Evolutionary conservation across 2,329 filamentous ascomycete genomes (phyloP).

Genomic region (Fusarium phyllophilum): DNA sequence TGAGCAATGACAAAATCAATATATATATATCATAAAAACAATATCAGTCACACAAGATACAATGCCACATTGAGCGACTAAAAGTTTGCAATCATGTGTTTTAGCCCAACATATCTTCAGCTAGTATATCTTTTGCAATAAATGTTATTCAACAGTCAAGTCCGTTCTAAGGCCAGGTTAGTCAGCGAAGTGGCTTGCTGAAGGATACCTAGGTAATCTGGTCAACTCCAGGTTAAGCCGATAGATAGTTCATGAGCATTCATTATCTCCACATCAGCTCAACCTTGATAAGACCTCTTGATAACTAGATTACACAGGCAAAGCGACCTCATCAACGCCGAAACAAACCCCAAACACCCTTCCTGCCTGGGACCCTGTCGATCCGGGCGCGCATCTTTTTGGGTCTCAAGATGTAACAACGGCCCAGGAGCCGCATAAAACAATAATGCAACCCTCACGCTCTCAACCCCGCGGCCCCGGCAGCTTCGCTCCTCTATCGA

Average conservation of each 20-base stretch:
- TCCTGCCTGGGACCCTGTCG: not conserved
- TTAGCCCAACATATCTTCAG: not conserved
- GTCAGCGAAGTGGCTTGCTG: slow-evolving; percentile 13
- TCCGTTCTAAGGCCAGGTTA: not conserved
- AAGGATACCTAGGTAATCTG: not conserved
- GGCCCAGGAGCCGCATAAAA: slow-evolving; percentile 39
- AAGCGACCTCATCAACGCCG: not conserved
- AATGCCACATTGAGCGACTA: not conserved
- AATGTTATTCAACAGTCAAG: not conserved
- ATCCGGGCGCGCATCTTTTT: slow-evolving; percentile 7
- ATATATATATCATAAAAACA: not conserved
- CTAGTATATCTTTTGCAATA: not conserved
- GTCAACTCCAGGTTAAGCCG: not conserved
- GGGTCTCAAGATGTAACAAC: slow-evolving; percentile 57
- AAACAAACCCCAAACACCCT: slow-evolving; percentile 2
- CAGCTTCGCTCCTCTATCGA: slow-evolving; percentile 65
- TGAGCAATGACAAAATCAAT: not conserved
- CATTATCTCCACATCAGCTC: not conserved
- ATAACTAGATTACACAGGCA: not conserved
- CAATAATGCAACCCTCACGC: slow-evolving; percentile 61
- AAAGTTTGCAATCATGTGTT: not conserved
- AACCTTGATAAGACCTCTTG: slow-evolving; percentile 14
- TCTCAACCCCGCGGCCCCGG: slow-evolving; percentile 61
- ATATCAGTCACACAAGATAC: not conserved
- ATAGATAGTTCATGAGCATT: not conserved